Conservation (phyloP, 2,329 filamentous ascomycete genomes). For the Fusarium redolens region DNA sequence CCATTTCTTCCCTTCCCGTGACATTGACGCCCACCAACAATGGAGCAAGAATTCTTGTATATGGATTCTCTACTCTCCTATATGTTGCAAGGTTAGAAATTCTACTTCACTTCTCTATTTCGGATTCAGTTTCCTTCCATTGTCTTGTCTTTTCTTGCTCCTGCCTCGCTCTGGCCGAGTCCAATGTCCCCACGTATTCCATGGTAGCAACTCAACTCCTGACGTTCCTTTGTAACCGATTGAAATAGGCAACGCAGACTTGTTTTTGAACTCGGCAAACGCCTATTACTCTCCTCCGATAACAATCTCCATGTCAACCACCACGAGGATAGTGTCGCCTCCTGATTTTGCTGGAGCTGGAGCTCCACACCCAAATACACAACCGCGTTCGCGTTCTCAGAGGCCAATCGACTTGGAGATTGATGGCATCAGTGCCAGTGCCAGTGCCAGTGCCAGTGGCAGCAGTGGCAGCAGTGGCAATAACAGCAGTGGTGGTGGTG, state of each 20-base stretch:
- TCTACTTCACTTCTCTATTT: neutral
- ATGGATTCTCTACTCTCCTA: slow-evolving; percentile 40
- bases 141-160: neutral
- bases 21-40: slow-evolving; percentile 33
- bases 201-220: slow-evolving; percentile 36
- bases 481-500: slow-evolving; percentile 14
- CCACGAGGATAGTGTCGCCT: slow-evolving; percentile 35
- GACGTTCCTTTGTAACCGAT: slow-evolving; percentile 36
- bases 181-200: slow-evolving; percentile 13
- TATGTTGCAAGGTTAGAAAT: slow-evolving; percentile 44
- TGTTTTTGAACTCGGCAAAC: slow-evolving; percentile 34
- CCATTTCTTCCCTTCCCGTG: slow-evolving; percentile 28
- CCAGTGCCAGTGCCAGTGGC: neutral
- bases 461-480: neutral
- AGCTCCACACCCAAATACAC: neutral
- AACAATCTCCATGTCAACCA: slow-evolving; percentile 42
- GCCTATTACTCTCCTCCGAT: slow-evolving; percentile 32
- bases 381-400: slow-evolving; percentile 25
- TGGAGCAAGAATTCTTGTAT: slow-evolving; percentile 40
- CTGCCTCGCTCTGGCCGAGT: neutral
- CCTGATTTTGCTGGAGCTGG: slow-evolving; percentile 24
- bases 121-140: neutral
- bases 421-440: neutral
- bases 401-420: slow-evolving; percentile 26
- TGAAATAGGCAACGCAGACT: slow-evolving; percentile 38